phyloP scores from a whole-genome alignment of 805 yeast genomes.

The Debaryomyces prosopidis region DNA sequence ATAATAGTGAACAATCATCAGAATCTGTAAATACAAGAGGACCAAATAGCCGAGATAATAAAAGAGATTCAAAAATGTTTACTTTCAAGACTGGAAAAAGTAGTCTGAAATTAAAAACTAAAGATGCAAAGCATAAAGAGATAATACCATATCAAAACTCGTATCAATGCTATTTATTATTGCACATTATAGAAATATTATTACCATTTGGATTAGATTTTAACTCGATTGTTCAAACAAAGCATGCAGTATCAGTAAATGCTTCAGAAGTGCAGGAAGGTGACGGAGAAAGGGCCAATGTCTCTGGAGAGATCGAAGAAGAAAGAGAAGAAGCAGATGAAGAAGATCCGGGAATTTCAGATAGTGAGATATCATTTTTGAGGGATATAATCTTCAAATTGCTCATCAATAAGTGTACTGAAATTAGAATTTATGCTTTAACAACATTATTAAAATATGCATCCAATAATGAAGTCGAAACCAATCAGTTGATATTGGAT shows the following conservation, averaged over 20 bases:
- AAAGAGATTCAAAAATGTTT: conserved; percentile 25
- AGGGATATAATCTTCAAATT: conserved; percentile 31
- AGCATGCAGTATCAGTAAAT: conserved; percentile 6
- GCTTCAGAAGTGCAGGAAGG: conserved; percentile 5
- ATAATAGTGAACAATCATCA: not conserved
- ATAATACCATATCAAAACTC: conserved; percentile 34
- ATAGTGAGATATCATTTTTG: conserved; percentile 23
- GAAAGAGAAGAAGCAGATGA: conserved; percentile 7
- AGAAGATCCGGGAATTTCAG: conserved; percentile 17
- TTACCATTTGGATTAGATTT: conserved; percentile 39
- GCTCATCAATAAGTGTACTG: conserved; percentile 31
- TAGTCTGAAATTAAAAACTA: conserved; percentile 15
- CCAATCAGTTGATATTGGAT: conserved; percentile 33
- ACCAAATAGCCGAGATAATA: conserved; percentile 10
- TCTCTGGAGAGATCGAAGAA: not conserved
- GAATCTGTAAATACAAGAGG: not conserved
- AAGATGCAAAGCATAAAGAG: conserved; percentile 13
- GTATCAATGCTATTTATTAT: conserved; percentile 32
- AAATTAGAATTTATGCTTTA: conserved; percentile 37
- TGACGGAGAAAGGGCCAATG: conserved; percentile 6
- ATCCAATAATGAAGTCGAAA: conserved; percentile 29
- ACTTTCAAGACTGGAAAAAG: conserved; percentile 23
- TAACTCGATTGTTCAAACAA: conserved; percentile 17
- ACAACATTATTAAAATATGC: conserved; percentile 31
- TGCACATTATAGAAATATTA: conserved; percentile 29